Base-by-base conservation (phyloP, 2,329 filamentous ascomycete genomes). In the Neofusicoccum laricinum region DNA sequence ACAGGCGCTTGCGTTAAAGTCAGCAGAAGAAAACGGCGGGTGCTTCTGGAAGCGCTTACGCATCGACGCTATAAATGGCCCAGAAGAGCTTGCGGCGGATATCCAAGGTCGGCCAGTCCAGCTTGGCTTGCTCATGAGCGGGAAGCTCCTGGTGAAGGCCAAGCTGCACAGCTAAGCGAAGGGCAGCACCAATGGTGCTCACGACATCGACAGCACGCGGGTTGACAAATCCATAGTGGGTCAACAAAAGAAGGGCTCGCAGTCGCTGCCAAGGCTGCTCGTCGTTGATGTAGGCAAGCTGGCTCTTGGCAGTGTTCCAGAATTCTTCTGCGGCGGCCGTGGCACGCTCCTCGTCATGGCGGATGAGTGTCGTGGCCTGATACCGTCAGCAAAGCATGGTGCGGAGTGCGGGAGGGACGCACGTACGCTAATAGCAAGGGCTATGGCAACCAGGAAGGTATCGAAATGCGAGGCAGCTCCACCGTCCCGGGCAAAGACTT, bases 221-320 rank as follows among this genome's bases (percentile, higher is more conserved):
- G 8, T 64, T 58, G 32, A 64, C 62, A 8, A 64, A 64, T 10
- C 62, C 62, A 32, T 64, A 64, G 15, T 64, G 62, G 12, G 62
- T 64, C 11, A 64, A 1, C 17, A 64, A 15, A n/a, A 64, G 62
- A 3, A 64, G 62, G 12, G 51, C 51, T 1, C 51, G 62, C 4
- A 64, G 51, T 1, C 51, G 62, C 14, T 64, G 50, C 32, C 50
- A 57, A 10, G 62, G 50, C 21, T 55, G 50, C 8, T 57, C 51
- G 19, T 64, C 50, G 8, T 30, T 48, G 34, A 64, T 49, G 34
- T 64, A 50, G n/a, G 21, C 50, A 2, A 64, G 51, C 15, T 64
- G 50, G 14, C 43, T 30, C 30, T 58, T 64, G 41, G 62, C 62
- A 2, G 62, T 64, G 32, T 64, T 64, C 62, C 62, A 64, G 45